Conservation (phyloP, 768 basidiomycete species). For the Leucocoprinus sp. region DNA sequence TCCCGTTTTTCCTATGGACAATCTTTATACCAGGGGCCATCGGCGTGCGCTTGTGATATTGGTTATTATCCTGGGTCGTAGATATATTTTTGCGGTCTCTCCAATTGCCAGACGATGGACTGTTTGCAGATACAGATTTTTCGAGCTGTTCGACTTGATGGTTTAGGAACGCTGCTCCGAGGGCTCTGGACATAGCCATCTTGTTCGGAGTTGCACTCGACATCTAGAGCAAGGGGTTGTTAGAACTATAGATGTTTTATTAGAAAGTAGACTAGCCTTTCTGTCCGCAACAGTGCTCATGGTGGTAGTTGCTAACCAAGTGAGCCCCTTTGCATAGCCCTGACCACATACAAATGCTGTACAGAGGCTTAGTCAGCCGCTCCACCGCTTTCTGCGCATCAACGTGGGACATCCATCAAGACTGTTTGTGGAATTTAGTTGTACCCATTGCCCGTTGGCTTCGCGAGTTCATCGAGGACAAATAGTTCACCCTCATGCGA, state of each 20-base stretch:
- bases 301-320: slow-evolving; percentile 9
- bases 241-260: neutral
- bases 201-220: slow-evolving; percentile 38
- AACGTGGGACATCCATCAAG: neutral
- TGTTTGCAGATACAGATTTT: slow-evolving; percentile 50
- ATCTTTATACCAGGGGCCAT: slow-evolving; percentile 25
- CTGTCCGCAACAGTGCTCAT: slow-evolving; percentile 23
- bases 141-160: slow-evolving; percentile 88
- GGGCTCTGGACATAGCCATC: slow-evolving; percentile 77
- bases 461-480: no score
- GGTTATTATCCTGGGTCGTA: slow-evolving; percentile 12
- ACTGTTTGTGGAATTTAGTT: neutral
- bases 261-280: slow-evolving; percentile 16
- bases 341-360: slow-evolving; percentile 10
- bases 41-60: slow-evolving; percentile 23
- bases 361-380: slow-evolving; percentile 11
- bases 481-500: no score
- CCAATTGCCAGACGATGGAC: slow-evolving; percentile 53
- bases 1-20: slow-evolving; percentile 23
- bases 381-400: slow-evolving; percentile 3
- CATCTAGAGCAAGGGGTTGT: slow-evolving; percentile 11
- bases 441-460: no score
- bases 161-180: slow-evolving; percentile 80
- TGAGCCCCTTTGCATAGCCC: slow-evolving; percentile 1
- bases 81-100: slow-evolving; percentile 33